Conservation (phyloP, 768 basidiomycete species). For the Rhizopogon vesiculosus region DNA sequence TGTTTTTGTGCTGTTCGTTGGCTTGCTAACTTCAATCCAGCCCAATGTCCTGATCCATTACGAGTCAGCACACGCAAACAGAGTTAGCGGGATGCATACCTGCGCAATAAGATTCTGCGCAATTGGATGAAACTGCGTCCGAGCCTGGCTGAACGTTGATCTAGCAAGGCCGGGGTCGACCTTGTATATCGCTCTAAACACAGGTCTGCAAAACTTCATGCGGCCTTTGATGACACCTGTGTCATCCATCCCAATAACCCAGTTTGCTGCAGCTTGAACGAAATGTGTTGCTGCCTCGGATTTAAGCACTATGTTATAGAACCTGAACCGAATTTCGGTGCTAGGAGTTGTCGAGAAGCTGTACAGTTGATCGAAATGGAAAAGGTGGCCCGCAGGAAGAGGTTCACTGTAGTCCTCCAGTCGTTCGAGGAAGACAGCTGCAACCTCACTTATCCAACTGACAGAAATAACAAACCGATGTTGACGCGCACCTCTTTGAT, state of each 20-base stretch:
- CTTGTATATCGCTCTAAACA: slow-evolving; percentile 35
- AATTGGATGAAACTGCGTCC: slow-evolving; percentile 44
- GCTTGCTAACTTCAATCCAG: background rate
- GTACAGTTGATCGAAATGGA: slow-evolving; percentile 41
- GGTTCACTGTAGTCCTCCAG: slow-evolving; percentile 34
- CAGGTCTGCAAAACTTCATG: slow-evolving; percentile 53
- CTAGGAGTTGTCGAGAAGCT: slow-evolving; percentile 37
- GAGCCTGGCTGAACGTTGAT: slow-evolving; percentile 29
- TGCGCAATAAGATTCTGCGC: slow-evolving; percentile 45
- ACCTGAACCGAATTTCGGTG: slow-evolving; percentile 48
- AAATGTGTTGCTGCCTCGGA: slow-evolving; percentile 27
- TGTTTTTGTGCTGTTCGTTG: background rate
- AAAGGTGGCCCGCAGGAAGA: slow-evolving; percentile 39
- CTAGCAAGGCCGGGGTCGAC: slow-evolving; percentile 32
- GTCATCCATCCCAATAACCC: slow-evolving; percentile 39
- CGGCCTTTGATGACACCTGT: slow-evolving; percentile 42
- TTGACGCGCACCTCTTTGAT: slow-evolving; percentile 41
- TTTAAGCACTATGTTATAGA: slow-evolving; percentile 45
- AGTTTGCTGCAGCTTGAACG: slow-evolving; percentile 35
- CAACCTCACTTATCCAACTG: background rate
- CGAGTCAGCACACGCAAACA: background rate
- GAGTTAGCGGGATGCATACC: slow-evolving; percentile 22
- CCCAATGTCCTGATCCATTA: slow-evolving; percentile 19
- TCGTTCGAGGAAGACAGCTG: slow-evolving; percentile 56
- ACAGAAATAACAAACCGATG: background rate